Evolutionary conservation across 129 eudicot genomes (phyloP), one percentile per base, ranked within the genome.

Genomic region (Chrysanthemum seticuspe): DNA sequence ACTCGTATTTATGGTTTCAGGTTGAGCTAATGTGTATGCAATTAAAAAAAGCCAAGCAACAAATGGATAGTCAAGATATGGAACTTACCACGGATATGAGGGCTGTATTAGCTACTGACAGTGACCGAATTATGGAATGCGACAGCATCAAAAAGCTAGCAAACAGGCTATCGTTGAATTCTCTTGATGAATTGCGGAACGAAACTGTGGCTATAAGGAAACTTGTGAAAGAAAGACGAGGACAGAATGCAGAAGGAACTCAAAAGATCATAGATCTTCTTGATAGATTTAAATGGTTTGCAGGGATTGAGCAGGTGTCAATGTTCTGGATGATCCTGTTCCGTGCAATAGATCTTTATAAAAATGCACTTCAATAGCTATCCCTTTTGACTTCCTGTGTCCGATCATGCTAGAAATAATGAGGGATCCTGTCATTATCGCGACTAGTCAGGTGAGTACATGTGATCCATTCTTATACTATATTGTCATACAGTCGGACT

Each of bases 391-490:
- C 34, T 93, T 93, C 59, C 75, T 89, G 10, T 93, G 98, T 70
- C 97, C 98, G 4, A 86, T 93, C 61, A 87, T 96, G 2, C 76
- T 87, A 18, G 95, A 93, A 73, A 93, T 93, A 18, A 89, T 93
- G 98, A 74, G 86, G 36, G 98, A 93, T 78, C 97, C 98, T 27
- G 97, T 89, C 18, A 89, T 93, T 65, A 75, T 93, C 23, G 82
- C 98, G 4, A 93, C 90, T 13, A 92, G 98, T 72, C 96, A 89
- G 93, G 96, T 89, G 79, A 36, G 23, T 69, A 61, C 50, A 48
- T 51, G 57, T 70, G 40, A 19, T 10, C 31, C 55, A 18, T 9
- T 29, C 1, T 10, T 9, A 76, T 54, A 58, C 73, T 65, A 36
- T 34, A 61, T 73, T 49, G 29, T 25, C 27, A 57, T 57, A 10